Percentiles rank a stretch among this genome's conserved stretches.
These are phyloP conservation scores for Funneliformis caledonium DNA, from an alignment of 371 early-diverging fungal genomes.

Conservation along the genomic window DNA sequence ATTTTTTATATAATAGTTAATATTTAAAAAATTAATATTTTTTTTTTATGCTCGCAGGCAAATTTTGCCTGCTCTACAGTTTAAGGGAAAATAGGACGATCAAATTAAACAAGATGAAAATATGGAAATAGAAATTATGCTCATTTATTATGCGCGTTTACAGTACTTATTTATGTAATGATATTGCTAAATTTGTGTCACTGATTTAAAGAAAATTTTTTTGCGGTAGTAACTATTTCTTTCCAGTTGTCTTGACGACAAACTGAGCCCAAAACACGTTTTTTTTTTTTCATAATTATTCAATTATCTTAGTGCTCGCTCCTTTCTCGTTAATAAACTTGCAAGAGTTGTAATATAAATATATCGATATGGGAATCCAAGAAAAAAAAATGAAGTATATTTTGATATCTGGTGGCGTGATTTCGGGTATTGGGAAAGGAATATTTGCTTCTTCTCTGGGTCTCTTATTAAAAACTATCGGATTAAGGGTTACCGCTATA, in stretches of 20 bases:
- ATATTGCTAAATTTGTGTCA: not conserved
- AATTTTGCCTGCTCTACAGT: no score
- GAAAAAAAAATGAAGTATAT: slow-evolving; percentile 80
- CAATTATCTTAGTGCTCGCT: not conserved
- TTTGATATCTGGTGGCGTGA: slow-evolving; percentile 98
- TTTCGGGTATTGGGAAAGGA: slow-evolving; percentile 99
- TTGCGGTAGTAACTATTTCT: not conserved
- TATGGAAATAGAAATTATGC: not conserved
- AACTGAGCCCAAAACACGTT: slow-evolving; percentile 31
- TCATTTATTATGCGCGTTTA: not conserved
- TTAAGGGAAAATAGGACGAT: no score
- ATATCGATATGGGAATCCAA: not conserved
- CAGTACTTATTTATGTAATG: not conserved
- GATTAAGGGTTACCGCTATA: slow-evolving; percentile 95
- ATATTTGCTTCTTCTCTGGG: slow-evolving; percentile 98
- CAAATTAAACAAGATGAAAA: no score
- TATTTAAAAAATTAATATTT: no score
- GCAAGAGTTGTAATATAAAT: not conserved
- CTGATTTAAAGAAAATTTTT: not conserved
- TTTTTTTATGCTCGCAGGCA: no score
- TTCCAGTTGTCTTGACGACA: slow-evolving; percentile 36
- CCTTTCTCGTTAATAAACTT: not conserved
- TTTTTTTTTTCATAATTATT: not conserved
- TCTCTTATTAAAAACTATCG: slow-evolving; percentile 92
- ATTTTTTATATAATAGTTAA: no score